Percentiles rank a stretch among this genome's conserved stretches.
These are phyloP conservation scores for Globisporangium nagaii DNA, from an alignment of 352 stramenopile species.

Conservation along the genomic window DNA sequence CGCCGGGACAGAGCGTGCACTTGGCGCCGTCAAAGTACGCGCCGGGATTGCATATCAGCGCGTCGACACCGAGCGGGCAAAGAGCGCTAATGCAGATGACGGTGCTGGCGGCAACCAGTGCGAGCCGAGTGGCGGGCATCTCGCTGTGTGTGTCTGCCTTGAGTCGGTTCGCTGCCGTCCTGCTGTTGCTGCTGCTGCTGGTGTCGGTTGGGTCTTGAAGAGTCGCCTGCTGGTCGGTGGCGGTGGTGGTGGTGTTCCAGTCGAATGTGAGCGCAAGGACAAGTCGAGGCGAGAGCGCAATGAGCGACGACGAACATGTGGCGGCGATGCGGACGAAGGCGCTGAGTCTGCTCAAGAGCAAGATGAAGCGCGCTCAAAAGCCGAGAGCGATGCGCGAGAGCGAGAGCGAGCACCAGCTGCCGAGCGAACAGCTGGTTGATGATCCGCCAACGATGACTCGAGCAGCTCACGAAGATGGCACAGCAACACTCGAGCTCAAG, in stretches of 20 bases:
- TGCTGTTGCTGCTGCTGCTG: neutral
- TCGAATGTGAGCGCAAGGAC: neutral
- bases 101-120: neutral
- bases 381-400: too few species aligned
- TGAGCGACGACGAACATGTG: neutral
- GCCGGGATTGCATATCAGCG: constrained; percentile 35
- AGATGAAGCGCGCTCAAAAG: neutral
- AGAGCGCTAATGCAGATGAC: neutral
- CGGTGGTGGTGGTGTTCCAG: neutral
- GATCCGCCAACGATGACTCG: neutral
- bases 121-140: neutral
- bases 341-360: constrained; percentile 19
- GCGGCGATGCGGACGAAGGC: constrained; percentile 8
- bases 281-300: neutral
- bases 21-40: constrained; percentile 34
- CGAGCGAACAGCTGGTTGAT: neutral
- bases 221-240: neutral
- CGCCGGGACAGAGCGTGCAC: constrained; percentile 42
- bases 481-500: neutral
- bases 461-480: neutral
- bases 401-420: neutral
- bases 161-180: neutral
- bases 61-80: neutral
- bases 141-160: too few species aligned
- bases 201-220: neutral